Conservation (phyloP, 495 filamentous ascomycete species). For the Neurospora sp. region DNA sequence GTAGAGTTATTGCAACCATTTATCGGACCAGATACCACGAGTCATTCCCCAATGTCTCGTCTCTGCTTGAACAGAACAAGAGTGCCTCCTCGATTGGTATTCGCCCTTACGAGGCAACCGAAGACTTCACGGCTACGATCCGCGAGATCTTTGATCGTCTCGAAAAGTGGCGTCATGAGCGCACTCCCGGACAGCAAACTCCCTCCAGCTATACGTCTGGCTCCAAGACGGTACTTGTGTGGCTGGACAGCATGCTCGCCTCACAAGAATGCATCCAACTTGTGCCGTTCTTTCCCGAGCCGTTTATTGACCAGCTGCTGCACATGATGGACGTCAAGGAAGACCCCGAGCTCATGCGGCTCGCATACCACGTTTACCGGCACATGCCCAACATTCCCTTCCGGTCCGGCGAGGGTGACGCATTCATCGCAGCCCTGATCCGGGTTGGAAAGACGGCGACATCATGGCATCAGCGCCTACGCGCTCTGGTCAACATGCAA, state of each 20-base stretch:
- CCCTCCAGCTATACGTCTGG: slow-evolving; percentile 92
- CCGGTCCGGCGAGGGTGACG: slow-evolving; percentile 69
- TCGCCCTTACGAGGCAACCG: slow-evolving; percentile 67
- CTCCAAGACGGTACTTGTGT: slow-evolving; percentile 89
- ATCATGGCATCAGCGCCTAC: slow-evolving; percentile 94
- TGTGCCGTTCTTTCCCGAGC: slow-evolving; percentile 78
- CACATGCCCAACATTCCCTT: slow-evolving; percentile 95
- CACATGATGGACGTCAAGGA: slow-evolving; percentile 99
- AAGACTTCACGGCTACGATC: slow-evolving; percentile 65
- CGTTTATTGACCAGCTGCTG: slow-evolving; percentile 81
- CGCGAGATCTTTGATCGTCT: slow-evolving; percentile 69
- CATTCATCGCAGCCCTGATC: slow-evolving; percentile 78
- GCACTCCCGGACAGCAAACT: slow-evolving; percentile 81
- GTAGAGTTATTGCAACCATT: slow-evolving; percentile 74
- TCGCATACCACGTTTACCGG: slow-evolving; percentile 95
- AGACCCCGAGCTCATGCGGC: slow-evolving; percentile 86
- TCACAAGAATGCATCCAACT: slow-evolving; percentile 90
- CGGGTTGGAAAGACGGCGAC: slow-evolving; percentile 75
- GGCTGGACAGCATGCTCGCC: slow-evolving; percentile 86
- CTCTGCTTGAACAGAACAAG: slow-evolving; percentile 69
- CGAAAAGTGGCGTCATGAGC: slow-evolving; percentile 77
- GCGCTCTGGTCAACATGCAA: slow-evolving; percentile 98
- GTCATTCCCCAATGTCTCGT: slow-evolving; percentile 68
- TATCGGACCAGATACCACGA: slow-evolving; percentile 88
- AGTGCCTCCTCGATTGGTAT: slow-evolving; percentile 71